phyloP scores from a whole-genome alignment of 495 filamentous ascomycete species.

The Neurospora africana region DNA sequence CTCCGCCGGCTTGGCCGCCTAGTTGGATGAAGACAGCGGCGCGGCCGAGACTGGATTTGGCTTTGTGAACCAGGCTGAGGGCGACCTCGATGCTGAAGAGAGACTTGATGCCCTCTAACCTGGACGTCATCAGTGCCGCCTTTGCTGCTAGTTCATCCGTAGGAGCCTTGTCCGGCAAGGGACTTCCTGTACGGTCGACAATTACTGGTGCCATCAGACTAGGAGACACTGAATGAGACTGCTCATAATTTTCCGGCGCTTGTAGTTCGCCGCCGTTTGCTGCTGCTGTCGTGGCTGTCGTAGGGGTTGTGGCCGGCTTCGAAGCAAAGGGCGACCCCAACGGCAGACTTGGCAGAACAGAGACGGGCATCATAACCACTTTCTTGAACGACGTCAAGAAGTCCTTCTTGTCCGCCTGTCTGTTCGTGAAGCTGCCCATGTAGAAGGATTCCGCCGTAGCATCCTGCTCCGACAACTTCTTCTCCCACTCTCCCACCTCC shows the following conservation, averaged over 20 bases:
- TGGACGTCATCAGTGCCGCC: slow-evolving; percentile 89
- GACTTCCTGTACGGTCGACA: slow-evolving; percentile 29
- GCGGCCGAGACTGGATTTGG: slow-evolving; percentile 84
- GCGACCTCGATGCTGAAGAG: slow-evolving; percentile 96
- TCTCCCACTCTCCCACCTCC: slow-evolving; percentile 79
- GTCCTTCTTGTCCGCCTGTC: slow-evolving; percentile 91
- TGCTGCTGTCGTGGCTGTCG: slow-evolving; percentile 16
- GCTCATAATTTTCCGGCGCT: slow-evolving; percentile 18
- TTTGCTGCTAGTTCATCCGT: slow-evolving; percentile 91
- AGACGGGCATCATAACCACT: slow-evolving; percentile 97
- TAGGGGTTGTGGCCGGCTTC: slow-evolving; percentile 23
- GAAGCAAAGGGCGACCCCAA: slow-evolving; percentile 31
- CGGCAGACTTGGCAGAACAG: slow-evolving; percentile 60
- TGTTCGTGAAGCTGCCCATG: slow-evolving; percentile 78
- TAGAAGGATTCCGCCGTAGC: slow-evolving; percentile 85
- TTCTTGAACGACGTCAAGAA: slow-evolving; percentile 97
- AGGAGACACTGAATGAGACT: slow-evolving; percentile 40
- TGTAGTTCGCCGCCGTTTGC: slow-evolving; percentile 17
- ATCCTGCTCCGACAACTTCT: slow-evolving; percentile 81
- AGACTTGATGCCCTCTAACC: slow-evolving; percentile 83
- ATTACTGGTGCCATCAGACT: slow-evolving; percentile 12
- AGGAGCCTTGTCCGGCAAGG: slow-evolving; percentile 53
- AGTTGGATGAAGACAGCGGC: slow-evolving; percentile 70
- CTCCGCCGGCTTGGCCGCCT: slow-evolving; percentile 66
- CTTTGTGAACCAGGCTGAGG: slow-evolving; percentile 73